These are phyloP conservation scores for Dovyalis caffra DNA, from an alignment of 345 rosid species.

Conservation along the genomic window DNA sequence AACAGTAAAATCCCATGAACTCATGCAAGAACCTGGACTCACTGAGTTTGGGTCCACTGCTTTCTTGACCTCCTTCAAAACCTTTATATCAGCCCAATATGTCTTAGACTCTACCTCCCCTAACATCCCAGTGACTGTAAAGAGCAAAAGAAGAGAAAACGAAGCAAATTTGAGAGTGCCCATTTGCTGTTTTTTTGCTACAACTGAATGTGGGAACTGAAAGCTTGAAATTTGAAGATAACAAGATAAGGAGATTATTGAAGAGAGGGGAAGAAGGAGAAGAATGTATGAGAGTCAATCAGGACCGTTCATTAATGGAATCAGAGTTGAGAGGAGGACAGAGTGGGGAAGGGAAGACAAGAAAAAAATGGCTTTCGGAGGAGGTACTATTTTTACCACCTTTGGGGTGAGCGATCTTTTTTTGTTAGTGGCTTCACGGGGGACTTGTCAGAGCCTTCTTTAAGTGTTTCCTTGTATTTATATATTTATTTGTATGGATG, in stretches of 20 bases:
- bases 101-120: conserved; percentile 46
- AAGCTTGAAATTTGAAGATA: not conserved
- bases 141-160: conserved; percentile 26
- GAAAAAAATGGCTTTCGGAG: not conserved
- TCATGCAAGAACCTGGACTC: conserved; percentile 71
- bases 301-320: conserved; percentile 23
- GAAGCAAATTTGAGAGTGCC: conserved; percentile 21
- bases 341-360: conserved; percentile 1
- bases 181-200: conserved; percentile 13
- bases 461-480: not conserved
- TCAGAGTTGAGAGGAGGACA: not conserved
- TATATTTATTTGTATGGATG: conserved; percentile 11
- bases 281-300: conserved; percentile 1
- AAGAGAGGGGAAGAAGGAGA: not conserved
- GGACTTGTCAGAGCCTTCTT: conserved; percentile 23
- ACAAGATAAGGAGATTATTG: not conserved
- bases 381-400: not conserved
- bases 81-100: conserved; percentile 50
- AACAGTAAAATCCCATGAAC: conserved; percentile 76
- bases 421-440: conserved; percentile 34
- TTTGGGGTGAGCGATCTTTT: conserved; percentile 1
- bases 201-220: no score
- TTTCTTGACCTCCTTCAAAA: conserved; percentile 49
- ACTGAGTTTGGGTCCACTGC: conserved; percentile 46
- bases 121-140: conserved; percentile 4